Conservation (phyloP, 768 basidiomycete genomes). For the Mycena galopus region DNA sequence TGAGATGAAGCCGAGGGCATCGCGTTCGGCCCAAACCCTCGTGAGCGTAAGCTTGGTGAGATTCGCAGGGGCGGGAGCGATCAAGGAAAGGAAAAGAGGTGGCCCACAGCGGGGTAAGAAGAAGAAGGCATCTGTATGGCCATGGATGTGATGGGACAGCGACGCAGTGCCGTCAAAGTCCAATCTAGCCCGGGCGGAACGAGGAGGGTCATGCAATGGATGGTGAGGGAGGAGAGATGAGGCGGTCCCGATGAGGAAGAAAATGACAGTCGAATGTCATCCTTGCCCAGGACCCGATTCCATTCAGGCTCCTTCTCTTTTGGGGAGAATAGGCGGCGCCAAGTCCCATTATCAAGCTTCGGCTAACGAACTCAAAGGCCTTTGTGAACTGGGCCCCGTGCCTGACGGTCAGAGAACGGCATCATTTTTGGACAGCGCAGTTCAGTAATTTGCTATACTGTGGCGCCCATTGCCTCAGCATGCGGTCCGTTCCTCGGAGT, state of each 20-base stretch:
- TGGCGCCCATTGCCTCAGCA: not conserved
- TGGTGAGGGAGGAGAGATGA: not conserved
- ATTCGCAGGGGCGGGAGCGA: too few relatives aligned
- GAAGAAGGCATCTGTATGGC: not conserved
- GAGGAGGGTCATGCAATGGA: constrained; percentile 6
- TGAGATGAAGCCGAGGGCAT: too few relatives aligned
- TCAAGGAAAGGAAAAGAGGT: too few relatives aligned
- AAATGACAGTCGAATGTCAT: not conserved
- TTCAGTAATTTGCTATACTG: not conserved
- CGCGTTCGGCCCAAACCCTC: too few relatives aligned
- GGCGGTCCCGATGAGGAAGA: not conserved
- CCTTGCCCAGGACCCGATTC: not conserved
- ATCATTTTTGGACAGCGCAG: not conserved
- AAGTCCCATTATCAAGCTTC: too few relatives aligned
- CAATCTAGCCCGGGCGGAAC: constrained; percentile 1
- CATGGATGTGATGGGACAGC: not conserved
- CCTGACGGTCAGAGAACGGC: not conserved
- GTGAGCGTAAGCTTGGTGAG: too few relatives aligned
- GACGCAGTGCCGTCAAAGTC: constrained; percentile 1
- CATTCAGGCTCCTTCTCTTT: too few relatives aligned
- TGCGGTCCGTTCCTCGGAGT: not conserved
- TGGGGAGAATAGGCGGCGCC: not conserved
- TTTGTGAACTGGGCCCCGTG: not conserved
- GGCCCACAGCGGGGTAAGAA: too few relatives aligned
- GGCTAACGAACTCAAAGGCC: too few relatives aligned